phyloP scores from a whole-genome alignment of 1,139 yeast genomes.

The Debaryomyces psychrophilus region DNA sequence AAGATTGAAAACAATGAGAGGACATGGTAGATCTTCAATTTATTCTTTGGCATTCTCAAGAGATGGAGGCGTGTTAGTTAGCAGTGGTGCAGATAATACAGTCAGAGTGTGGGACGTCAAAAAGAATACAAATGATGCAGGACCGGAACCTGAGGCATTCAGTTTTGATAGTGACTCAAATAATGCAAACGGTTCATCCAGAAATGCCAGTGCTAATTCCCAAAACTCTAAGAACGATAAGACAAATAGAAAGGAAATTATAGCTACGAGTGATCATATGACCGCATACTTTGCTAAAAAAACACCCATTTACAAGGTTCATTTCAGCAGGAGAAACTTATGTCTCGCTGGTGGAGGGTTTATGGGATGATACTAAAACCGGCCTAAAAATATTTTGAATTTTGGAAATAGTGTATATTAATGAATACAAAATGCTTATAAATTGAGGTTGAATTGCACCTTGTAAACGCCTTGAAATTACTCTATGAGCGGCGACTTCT shows the following conservation, averaged over 20 bases:
- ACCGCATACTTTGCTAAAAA: slow-evolving; percentile 92
- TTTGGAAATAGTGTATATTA: background rate
- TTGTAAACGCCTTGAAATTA: background rate
- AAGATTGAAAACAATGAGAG: slow-evolving; percentile 78
- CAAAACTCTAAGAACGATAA: slow-evolving; percentile 37
- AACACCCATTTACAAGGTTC: slow-evolving; percentile 92
- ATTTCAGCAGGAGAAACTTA: slow-evolving; percentile 85
- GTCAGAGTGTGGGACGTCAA: slow-evolving; percentile 96
- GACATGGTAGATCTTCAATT: slow-evolving; percentile 88
- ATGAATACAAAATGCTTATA: background rate
- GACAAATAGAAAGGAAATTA: slow-evolving; percentile 62
- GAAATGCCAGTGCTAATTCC: slow-evolving; percentile 15
- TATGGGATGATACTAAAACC: slow-evolving; percentile 17
- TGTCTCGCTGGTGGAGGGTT: slow-evolving; percentile 94
- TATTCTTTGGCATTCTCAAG: slow-evolving; percentile 83
- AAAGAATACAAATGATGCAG: slow-evolving; percentile 77
- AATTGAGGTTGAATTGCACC: background rate
- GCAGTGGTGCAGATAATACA: slow-evolving; percentile 92
- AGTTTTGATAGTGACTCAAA: slow-evolving; percentile 27
- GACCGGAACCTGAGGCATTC: slow-evolving; percentile 80
- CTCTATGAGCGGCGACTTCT: too few relatives aligned
- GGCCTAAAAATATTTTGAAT: background rate
- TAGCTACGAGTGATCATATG: slow-evolving; percentile 87
- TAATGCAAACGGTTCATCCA: slow-evolving; percentile 16
- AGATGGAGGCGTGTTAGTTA: slow-evolving; percentile 87